Percentiles rank a stretch among this genome's conserved stretches.
Conservation (phyloP, 176 grass and related monocot genomes). For the Oryza longistaminata region DNA sequence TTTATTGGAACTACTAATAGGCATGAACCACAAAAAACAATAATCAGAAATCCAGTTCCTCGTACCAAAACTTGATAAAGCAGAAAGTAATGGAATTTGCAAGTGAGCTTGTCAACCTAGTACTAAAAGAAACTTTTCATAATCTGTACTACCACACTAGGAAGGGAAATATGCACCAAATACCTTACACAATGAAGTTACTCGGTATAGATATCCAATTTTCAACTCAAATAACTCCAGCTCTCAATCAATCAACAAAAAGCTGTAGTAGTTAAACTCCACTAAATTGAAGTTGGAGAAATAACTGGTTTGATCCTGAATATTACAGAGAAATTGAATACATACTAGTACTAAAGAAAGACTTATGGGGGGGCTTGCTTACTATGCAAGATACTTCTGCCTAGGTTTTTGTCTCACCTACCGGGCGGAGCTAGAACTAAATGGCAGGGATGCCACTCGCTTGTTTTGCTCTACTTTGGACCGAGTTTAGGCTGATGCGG, state of each 20-base stretch:
- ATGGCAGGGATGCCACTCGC: too few species aligned
- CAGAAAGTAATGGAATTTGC: background rate
- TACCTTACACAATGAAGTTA: background rate
- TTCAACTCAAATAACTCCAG: background rate
- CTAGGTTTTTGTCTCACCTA: background rate
- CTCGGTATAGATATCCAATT: background rate
- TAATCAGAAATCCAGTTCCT: background rate
- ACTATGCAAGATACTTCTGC: background rate
- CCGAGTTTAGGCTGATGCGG: too few species aligned
- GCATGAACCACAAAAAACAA: background rate
- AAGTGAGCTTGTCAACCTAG: background rate
- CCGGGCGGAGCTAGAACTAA: too few species aligned
- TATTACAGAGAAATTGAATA: background rate
- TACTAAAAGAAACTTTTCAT: background rate
- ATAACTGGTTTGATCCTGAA: background rate
- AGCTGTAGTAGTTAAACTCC: background rate
- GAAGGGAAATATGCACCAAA: background rate
- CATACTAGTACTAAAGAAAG: background rate
- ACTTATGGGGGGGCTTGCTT: background rate
- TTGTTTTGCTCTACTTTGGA: too few species aligned
- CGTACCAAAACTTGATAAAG: constrained; percentile 3
- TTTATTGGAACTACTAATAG: background rate
- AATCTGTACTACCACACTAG: background rate
- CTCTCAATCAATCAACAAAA: background rate
- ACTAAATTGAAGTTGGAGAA: background rate